These are phyloP conservation scores for Phytophthora vignae DNA, from an alignment of 352 stramenopile genomes.

Conservation along the genomic window DNA sequence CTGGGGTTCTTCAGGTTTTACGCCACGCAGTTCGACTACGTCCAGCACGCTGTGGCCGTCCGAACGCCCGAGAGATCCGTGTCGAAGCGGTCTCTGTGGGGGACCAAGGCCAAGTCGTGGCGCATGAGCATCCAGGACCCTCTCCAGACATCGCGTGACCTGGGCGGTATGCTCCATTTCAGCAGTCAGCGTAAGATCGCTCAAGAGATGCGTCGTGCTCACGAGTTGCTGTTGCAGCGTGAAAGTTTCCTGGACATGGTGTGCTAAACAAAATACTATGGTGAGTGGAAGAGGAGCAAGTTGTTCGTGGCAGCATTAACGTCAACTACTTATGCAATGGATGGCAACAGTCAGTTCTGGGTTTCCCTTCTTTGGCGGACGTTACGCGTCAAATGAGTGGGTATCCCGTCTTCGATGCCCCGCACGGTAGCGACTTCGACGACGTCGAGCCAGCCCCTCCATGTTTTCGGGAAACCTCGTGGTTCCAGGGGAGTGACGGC, in stretches of 20 bases:
- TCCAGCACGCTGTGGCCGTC: conserved; percentile 89
- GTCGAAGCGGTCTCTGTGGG: conserved; percentile 49
- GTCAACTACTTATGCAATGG: background rate
- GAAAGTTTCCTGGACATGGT: conserved; percentile 54
- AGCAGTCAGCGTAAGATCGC: conserved; percentile 59
- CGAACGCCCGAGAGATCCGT: conserved; percentile 46
- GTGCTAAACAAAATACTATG: conserved; percentile 12
- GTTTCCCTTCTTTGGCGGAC: no score
- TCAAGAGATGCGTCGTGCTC: conserved; percentile 60
- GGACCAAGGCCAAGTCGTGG: conserved; percentile 62
- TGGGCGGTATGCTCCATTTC: conserved; percentile 33
- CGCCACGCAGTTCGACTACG: conserved; percentile 95
- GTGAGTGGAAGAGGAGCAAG: background rate
- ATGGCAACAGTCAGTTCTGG: no score
- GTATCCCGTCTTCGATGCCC: background rate
- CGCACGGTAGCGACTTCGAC: no score
- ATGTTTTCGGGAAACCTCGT: background rate
- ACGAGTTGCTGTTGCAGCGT: conserved; percentile 39
- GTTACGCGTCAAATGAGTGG: no score
- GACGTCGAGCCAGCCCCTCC: no score
- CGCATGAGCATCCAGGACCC: conserved; percentile 85
- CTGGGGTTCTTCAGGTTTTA: conserved; percentile 97
- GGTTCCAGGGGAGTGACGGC: background rate
- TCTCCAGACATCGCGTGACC: conserved; percentile 69
- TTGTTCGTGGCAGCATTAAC: background rate